Conservation (phyloP, 2,329 filamentous ascomycete genomes). For the Sporothrix pseudoabietina region DNA sequence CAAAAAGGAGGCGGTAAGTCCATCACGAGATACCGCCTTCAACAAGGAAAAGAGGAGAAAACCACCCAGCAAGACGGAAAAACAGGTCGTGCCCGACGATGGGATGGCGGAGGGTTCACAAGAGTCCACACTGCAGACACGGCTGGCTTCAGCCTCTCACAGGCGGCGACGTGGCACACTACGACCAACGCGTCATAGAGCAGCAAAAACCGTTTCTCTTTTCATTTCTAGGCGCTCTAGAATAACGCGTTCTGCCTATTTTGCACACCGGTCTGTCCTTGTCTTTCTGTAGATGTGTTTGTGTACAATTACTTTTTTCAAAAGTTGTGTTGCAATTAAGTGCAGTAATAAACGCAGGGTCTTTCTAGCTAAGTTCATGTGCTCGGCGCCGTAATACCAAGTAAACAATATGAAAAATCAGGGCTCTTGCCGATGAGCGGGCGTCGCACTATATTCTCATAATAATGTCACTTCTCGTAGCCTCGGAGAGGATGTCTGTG, state of each 20-base stretch:
- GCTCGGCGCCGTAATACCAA: not conserved
- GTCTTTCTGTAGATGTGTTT: not conserved
- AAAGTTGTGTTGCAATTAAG: not conserved
- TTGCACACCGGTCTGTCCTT: not conserved
- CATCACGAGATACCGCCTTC: slow-evolving; percentile 8
- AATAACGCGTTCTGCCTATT: not conserved
- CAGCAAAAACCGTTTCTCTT: not conserved
- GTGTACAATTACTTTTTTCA: not conserved
- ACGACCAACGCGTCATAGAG: slow-evolving; percentile 19
- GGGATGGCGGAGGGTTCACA: slow-evolving; percentile 10
- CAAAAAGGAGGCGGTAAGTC: not conserved
- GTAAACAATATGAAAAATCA: not conserved
- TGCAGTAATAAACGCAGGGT: not conserved
- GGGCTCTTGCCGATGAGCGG: not conserved
- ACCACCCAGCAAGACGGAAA: not conserved
- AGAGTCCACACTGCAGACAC: slow-evolving; percentile 15
- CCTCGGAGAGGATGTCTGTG: not conserved
- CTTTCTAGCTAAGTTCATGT: not conserved
- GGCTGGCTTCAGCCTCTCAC: slow-evolving; percentile 33
- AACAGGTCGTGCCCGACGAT: not conserved
- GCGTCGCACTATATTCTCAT: not conserved
- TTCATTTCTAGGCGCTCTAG: not conserved
- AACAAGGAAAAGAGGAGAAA: not conserved
- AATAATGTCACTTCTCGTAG: not conserved
- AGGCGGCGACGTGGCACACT: slow-evolving; percentile 34